Percentiles rank a stretch among this genome's conserved stretches.
phyloP scores from a whole-genome alignment of 768 basidiomycete species.

The Hericium rajendrae region DNA sequence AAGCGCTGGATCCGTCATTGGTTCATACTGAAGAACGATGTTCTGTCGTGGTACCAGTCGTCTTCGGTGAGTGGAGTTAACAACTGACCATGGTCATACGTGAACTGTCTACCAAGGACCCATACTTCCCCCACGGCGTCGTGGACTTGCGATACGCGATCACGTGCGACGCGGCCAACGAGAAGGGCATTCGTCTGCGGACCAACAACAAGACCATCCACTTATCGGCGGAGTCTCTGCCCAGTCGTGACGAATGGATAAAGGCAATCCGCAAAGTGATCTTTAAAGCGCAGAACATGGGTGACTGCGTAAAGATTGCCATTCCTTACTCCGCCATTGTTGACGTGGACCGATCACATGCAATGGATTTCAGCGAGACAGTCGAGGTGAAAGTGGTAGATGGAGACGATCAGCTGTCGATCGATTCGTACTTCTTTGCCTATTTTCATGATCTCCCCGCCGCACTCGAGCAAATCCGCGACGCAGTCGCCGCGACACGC shows the following conservation, averaged over 20 bases:
- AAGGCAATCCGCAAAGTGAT: conserved; percentile 91
- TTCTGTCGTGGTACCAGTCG: conserved; percentile 93
- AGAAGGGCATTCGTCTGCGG: conserved; percentile 73
- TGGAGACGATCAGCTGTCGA: conserved; percentile 62
- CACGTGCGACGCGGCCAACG: conserved; percentile 70
- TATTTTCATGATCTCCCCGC: conserved; percentile 79
- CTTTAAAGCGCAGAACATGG: conserved; percentile 93
- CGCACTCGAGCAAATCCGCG: conserved; percentile 76
- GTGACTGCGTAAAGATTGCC: conserved; percentile 95
- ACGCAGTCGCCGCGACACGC: conserved; percentile 50
- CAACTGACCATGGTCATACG: conserved; percentile 1
- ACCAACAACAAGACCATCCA: conserved; percentile 72
- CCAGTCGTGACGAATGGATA: conserved; percentile 90
- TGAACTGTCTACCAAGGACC: conserved; percentile 49
- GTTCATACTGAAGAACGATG: conserved; percentile 94
- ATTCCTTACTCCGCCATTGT: conserved; percentile 87
- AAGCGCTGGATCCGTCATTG: conserved; percentile 93
- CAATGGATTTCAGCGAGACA: conserved; percentile 94
- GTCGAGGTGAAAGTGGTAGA: conserved; percentile 91
- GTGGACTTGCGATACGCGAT: conserved; percentile 92
- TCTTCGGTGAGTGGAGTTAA: conserved; percentile 53
- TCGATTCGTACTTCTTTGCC: conserved; percentile 90
- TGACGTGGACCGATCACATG: conserved; percentile 80
- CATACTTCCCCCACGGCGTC: conserved; percentile 95
- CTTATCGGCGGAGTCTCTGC: conserved; percentile 68